Conservation (phyloP, 805 yeast genomes). For the Saccharomycopsis sp. region DNA sequence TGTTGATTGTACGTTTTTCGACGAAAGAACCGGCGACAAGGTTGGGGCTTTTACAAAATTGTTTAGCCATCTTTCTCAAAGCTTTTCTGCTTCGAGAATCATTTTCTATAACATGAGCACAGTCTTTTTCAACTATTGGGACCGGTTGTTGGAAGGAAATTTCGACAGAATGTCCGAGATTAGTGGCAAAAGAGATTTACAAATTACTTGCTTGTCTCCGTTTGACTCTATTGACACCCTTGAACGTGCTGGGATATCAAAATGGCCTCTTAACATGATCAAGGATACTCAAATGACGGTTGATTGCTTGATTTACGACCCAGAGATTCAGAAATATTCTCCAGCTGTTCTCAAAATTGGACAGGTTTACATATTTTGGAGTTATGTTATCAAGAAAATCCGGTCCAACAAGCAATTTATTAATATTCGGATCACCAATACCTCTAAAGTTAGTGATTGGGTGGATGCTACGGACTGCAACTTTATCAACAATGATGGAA, state of each 20-base stretch:
- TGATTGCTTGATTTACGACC: conserved; percentile 46
- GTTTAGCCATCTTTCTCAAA: no score
- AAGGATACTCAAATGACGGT: conserved; percentile 32
- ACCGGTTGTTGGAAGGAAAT: background rate
- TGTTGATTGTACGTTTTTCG: conserved; percentile 60
- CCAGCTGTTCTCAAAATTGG: conserved; percentile 65
- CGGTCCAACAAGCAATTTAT: conserved; percentile 29
- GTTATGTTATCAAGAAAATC: conserved; percentile 5
- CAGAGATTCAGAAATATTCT: conserved; percentile 38
- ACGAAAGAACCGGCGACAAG: conserved; percentile 14
- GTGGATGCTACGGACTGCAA: conserved; percentile 8
- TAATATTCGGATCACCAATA: conserved; percentile 24
- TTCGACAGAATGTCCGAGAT: background rate
- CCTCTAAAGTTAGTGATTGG: conserved; percentile 12
- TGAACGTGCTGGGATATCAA: conserved; percentile 37
- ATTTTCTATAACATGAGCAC: conserved; percentile 13
- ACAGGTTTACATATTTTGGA: conserved; percentile 26
- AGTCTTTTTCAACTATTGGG: background rate
- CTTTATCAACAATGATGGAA: conserved; percentile 12
- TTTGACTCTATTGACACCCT: conserved; percentile 35
- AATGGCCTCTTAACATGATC: conserved; percentile 33
- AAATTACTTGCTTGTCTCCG: conserved; percentile 10
- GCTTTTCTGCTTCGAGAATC: conserved; percentile 2
- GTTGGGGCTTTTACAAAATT: background rate
- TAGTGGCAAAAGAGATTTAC: background rate